Conservation (phyloP, 768 basidiomycete genomes). For the Psilocybe subaeruginosa region DNA sequence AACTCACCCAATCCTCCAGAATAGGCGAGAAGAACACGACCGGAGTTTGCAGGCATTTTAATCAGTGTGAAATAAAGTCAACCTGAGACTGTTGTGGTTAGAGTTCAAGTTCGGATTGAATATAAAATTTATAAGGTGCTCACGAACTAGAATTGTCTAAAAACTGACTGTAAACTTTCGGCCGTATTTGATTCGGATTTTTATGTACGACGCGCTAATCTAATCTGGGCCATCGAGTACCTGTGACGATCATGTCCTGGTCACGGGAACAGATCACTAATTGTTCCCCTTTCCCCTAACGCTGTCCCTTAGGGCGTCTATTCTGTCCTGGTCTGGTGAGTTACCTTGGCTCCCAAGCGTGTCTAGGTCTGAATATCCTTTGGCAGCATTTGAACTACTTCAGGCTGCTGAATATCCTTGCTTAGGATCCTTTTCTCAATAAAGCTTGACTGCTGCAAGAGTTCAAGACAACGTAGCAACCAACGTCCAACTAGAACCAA, state of each 20-base stretch:
- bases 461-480: neutral
- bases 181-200: constrained; percentile 10
- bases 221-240: constrained; percentile 11
- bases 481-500: neutral
- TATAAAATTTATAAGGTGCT: constrained; percentile 9
- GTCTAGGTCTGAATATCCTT: neutral
- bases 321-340: neutral
- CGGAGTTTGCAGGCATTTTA: constrained; percentile 55
- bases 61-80: neutral
- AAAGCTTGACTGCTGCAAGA: no score
- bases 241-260: neutral
- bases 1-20: constrained; percentile 93
- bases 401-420: neutral
- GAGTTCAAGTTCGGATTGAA: constrained; percentile 19
- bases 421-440: no score
- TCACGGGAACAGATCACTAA: neutral
- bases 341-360: no score
- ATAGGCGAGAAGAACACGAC: constrained; percentile 95
- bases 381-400: neutral
- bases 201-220: constrained; percentile 3
- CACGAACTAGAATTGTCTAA: neutral
- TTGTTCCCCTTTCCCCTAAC: neutral
- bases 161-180: constrained; percentile 9
- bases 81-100: constrained; percentile 13
- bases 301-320: neutral